Conservation (phyloP, 2,329 filamentous ascomycete species). For the Aspergillus sp. region DNA sequence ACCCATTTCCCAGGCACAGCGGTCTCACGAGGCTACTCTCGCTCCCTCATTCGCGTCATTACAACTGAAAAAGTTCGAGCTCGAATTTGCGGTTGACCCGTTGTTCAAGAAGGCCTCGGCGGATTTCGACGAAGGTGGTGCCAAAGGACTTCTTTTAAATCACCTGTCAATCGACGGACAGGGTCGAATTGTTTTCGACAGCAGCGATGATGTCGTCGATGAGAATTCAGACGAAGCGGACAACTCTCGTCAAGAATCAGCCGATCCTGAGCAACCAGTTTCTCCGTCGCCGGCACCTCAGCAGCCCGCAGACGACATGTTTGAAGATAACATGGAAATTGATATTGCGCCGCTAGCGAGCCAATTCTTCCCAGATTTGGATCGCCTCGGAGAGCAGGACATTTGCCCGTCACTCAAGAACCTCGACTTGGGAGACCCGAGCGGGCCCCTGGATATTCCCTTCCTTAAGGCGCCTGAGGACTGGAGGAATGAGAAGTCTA, state of each 20-base stretch:
- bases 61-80: slow-evolving; percentile 92
- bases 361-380: slow-evolving; percentile 78
- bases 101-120: slow-evolving; percentile 99
- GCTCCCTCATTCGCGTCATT: slow-evolving; percentile 79
- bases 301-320: slow-evolving; percentile 26
- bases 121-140: slow-evolving; percentile 95
- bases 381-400: slow-evolving; percentile 70
- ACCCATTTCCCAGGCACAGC: slow-evolving; percentile 44
- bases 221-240: slow-evolving; percentile 34
- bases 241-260: slow-evolving; percentile 30
- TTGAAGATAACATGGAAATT: slow-evolving; percentile 57
- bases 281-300: slow-evolving; percentile 15
- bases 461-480: slow-evolving; percentile 85
- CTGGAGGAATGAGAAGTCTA: slow-evolving; percentile 61
- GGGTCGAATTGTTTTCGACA: slow-evolving; percentile 94
- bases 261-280: slow-evolving; percentile 35
- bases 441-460: slow-evolving; percentile 77
- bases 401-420: slow-evolving; percentile 91
- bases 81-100: slow-evolving; percentile 93
- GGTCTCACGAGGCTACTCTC: slow-evolving; percentile 86
- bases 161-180: slow-evolving; percentile 91
- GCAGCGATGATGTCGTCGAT: slow-evolving; percentile 72
- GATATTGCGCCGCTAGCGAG: slow-evolving; percentile 65
- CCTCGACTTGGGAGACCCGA: slow-evolving; percentile 81
- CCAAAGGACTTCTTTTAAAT: slow-evolving; percentile 88